Conservation (phyloP, 176 grass and related monocot species). For the Oryza coarctata region DNA sequence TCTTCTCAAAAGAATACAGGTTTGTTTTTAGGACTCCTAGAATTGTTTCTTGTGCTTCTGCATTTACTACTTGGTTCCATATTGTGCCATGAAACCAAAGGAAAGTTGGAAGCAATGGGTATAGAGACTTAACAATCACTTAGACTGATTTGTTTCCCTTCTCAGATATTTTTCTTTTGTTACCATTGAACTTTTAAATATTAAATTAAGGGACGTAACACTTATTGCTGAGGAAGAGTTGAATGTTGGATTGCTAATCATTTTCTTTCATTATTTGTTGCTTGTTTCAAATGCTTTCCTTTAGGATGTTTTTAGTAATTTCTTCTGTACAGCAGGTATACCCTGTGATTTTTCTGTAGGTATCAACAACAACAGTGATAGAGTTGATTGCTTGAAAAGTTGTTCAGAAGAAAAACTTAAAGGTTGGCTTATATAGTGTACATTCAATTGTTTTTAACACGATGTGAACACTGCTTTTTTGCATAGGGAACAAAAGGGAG, state of each 20-base stretch:
- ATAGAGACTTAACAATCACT: neutral
- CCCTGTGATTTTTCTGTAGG: constrained; percentile 16
- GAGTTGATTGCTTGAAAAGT: neutral
- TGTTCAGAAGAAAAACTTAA: neutral
- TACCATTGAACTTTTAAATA: neutral
- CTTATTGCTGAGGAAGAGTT: neutral
- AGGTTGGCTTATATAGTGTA: constrained; percentile 16
- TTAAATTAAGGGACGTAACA: neutral
- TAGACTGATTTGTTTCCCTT: neutral
- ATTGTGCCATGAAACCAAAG: neutral
- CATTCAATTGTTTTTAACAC: neutral
- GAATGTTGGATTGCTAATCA: neutral
- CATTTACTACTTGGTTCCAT: constrained; percentile 7
- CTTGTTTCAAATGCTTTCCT: constrained; percentile 7
- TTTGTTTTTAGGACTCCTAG: constrained; percentile 12
- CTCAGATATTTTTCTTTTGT: neutral
- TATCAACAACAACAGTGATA: neutral
- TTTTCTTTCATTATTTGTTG: constrained; percentile 14
- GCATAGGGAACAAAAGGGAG: neutral
- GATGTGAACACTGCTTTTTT: neutral
- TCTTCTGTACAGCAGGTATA: constrained; percentile 1
- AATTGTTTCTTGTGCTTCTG: neutral
- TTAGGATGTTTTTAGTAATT: neutral
- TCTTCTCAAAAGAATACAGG: constrained; percentile 39
- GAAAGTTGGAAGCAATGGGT: neutral